Evolutionary conservation across 2,329 filamentous ascomycete genomes (phyloP).

Genomic region (Botrytis medusae): DNA sequence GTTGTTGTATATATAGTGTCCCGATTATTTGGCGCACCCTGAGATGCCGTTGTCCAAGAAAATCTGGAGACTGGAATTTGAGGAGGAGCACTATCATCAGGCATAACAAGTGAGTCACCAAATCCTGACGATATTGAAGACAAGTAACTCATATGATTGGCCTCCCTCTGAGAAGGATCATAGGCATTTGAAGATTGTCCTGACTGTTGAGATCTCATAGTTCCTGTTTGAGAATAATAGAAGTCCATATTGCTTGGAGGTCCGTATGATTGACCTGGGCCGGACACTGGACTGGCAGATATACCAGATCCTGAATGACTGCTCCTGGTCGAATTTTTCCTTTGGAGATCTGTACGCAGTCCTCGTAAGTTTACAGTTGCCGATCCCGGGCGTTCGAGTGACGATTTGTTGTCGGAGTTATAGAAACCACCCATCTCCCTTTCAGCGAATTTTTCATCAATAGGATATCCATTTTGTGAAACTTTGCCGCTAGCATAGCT

Average conservation of each 20-base stretch:
- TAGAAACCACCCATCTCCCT: constrained; percentile 15
- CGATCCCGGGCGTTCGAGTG: constrained; percentile 7
- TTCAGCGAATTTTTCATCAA: constrained; percentile 15
- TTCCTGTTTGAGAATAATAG: constrained; percentile 20
- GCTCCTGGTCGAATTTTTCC: constrained; percentile 7
- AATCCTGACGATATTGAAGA: constrained; percentile 66
- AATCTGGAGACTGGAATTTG: constrained; percentile 29
- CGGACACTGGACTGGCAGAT: constrained; percentile 10
- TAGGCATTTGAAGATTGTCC: constrained; percentile 31
- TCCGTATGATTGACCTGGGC: constrained; percentile 8
- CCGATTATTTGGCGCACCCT: constrained; percentile 29
- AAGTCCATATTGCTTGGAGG: not conserved
- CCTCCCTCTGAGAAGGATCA: constrained; percentile 30
- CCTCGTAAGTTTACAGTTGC: constrained; percentile 8
- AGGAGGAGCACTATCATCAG: constrained; percentile 38
- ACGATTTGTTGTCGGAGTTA: constrained; percentile 1
- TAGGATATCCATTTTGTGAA: constrained; percentile 10
- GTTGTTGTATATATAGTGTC: constrained; percentile 39
- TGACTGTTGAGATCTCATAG: constrained; percentile 16
- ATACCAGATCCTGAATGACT: constrained; percentile 5
- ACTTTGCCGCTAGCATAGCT: constrained; percentile 13
- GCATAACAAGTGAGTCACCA: constrained; percentile 54
- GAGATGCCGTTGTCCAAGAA: constrained; percentile 35
- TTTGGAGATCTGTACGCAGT: constrained; percentile 19
- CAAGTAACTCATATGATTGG: constrained; percentile 43